phyloP scores from a whole-genome alignment of 306 rosid species.

The Vicia villosa region DNA sequence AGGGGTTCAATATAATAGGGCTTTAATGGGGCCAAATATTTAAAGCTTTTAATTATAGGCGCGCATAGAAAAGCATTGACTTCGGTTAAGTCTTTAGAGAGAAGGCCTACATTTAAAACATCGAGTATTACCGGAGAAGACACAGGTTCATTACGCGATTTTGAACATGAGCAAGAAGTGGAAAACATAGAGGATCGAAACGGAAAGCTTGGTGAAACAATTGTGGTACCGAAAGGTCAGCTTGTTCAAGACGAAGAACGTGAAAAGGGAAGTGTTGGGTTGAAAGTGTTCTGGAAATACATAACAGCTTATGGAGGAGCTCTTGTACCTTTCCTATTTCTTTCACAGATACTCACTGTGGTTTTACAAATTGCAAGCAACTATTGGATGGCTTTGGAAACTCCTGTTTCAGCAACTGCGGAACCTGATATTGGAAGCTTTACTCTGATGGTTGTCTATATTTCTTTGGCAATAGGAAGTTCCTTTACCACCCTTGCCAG shows the following conservation, averaged over 20 bases:
- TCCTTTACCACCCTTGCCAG: conserved; percentile 59
- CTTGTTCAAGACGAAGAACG: conserved; percentile 93
- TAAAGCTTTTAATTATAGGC: no score
- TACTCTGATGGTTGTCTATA: conserved; percentile 61
- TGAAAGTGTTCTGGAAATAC: conserved; percentile 72
- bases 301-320: conserved; percentile 77
- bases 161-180: conserved; percentile 40
- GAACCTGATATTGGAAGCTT: conserved; percentile 47
- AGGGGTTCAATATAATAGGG: no score
- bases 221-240: conserved; percentile 56
- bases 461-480: conserved; percentile 66
- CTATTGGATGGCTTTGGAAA: conserved; percentile 90
- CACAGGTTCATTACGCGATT: conserved; percentile 19
- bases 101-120: conserved; percentile 33
- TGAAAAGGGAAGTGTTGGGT: conserved; percentile 73
- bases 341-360: conserved; percentile 56
- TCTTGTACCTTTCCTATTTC: no score
- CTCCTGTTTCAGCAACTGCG: conserved; percentile 59
- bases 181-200: conserved; percentile 43
- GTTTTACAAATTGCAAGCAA: conserved; percentile 68
- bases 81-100: conserved; percentile 46
- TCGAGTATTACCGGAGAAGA: conserved; percentile 30
- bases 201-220: conserved; percentile 37
- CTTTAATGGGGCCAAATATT: no score
- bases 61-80: conserved; percentile 78